Conservation (phyloP, 129 eudicot genomes). For the Mikania micrantha region DNA sequence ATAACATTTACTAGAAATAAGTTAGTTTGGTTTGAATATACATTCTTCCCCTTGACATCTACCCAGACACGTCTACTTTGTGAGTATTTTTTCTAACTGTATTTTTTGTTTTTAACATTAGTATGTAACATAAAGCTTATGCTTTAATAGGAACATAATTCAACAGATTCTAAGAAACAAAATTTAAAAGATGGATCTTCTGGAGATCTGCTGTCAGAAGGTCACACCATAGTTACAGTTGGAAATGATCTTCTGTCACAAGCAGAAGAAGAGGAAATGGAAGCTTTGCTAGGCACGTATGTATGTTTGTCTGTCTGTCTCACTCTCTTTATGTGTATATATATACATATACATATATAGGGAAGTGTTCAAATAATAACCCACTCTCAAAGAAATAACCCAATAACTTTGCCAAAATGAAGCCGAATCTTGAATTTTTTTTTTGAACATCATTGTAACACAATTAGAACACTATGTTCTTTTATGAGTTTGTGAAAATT, state of each 20-base stretch:
- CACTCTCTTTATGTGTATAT: too few relatives aligned
- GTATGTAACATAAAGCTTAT: constrained; percentile 9
- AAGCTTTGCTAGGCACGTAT: constrained; percentile 91
- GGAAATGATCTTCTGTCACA: constrained; percentile 89
- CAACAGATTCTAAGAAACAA: constrained; percentile 42
- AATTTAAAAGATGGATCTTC: constrained; percentile 44
- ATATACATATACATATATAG: neutral
- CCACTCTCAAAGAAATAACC: too few relatives aligned
- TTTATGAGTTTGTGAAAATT: too few relatives aligned
- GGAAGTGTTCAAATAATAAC: too few relatives aligned
- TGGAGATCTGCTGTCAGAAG: constrained; percentile 34
- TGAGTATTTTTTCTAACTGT: neutral
- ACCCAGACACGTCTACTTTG: neutral
- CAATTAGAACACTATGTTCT: too few relatives aligned
- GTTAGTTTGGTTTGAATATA: neutral
- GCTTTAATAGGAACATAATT: constrained; percentile 66
- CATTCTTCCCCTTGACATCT: neutral
- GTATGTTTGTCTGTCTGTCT: too few relatives aligned
- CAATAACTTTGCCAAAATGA: too few relatives aligned
- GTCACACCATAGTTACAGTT: constrained; percentile 53
- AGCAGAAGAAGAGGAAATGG: constrained; percentile 96
- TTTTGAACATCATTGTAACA: too few relatives aligned
- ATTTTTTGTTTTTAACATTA: neutral
- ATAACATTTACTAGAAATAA: neutral
- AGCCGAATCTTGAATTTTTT: too few relatives aligned